Conservation (phyloP, 2,329 filamentous ascomycete species). For the Helotiales sp. region DNA sequence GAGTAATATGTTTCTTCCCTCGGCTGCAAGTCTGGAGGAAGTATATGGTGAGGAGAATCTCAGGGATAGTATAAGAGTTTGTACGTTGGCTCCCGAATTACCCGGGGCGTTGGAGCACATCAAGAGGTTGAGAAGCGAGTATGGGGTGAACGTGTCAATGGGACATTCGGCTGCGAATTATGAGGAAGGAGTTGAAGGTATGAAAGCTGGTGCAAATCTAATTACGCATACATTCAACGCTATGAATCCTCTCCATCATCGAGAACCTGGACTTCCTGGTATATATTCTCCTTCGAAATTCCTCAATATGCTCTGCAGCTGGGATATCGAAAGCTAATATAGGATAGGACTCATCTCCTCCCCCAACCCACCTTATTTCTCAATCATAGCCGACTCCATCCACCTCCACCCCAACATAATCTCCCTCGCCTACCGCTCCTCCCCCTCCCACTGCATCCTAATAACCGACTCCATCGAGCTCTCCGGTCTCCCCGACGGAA, state of each 20-base stretch:
- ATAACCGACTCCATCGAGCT: constrained; percentile 57
- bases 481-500: constrained; percentile 50
- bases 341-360: constrained; percentile 34
- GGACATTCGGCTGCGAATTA: constrained; percentile 50
- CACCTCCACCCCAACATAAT: constrained; percentile 53
- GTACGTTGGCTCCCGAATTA: constrained; percentile 55
- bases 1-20: constrained; percentile 28
- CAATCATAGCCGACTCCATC: constrained; percentile 53
- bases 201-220: constrained; percentile 48
- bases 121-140: constrained; percentile 37
- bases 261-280: constrained; percentile 51
- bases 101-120: constrained; percentile 43
- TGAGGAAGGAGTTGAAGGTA: constrained; percentile 44
- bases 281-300: constrained; percentile 31
- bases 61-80: constrained; percentile 44
- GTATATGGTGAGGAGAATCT: constrained; percentile 49
- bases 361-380: constrained; percentile 44
- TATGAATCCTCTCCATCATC: constrained; percentile 50
- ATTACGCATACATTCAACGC: constrained; percentile 57
- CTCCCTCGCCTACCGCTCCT: constrained; percentile 47
- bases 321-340: not conserved
- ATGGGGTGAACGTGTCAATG: constrained; percentile 32
- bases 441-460: constrained; percentile 48
- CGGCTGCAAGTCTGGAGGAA: constrained; percentile 20
- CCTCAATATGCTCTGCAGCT: constrained; percentile 37